These are phyloP conservation scores for Hevea brasiliensis DNA, from an alignment of 345 rosid genomes.

Conservation along the genomic window DNA sequence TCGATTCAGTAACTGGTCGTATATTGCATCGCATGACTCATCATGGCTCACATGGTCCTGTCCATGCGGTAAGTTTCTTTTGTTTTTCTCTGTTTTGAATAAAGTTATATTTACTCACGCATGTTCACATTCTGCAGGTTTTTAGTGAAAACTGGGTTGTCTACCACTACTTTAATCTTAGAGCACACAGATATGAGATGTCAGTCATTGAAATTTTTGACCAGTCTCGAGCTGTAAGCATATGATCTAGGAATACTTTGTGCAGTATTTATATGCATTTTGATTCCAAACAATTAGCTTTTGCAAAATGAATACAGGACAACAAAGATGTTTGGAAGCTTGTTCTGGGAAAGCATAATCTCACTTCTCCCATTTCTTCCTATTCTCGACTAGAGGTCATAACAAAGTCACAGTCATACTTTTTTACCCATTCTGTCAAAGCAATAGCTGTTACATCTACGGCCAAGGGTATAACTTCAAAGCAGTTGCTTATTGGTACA, in stretches of 20 bases:
- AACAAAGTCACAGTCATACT: constrained; percentile 94
- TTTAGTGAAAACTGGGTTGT: constrained; percentile 98
- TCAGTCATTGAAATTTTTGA: constrained; percentile 92
- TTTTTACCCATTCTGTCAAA: constrained; percentile 86
- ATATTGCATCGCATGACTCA: constrained; percentile 89
- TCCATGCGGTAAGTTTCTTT: constrained; percentile 68
- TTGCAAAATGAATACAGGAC: constrained; percentile 56
- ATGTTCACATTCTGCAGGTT: constrained; percentile 54
- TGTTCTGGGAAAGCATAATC: constrained; percentile 93
- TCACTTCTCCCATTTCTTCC: constrained; percentile 73
- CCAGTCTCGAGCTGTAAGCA: constrained; percentile 93
- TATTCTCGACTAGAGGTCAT: constrained; percentile 84
- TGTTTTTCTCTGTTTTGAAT: constrained; percentile 9
- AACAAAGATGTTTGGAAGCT: constrained; percentile 95
- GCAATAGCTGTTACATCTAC: constrained; percentile 85
- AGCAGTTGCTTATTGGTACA: constrained; percentile 98
- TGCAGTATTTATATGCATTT: neutral
- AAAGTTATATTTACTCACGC: constrained; percentile 19
- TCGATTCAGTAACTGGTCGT: constrained; percentile 90
- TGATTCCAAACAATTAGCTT: constrained; percentile 12
- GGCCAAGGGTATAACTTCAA: constrained; percentile 94
- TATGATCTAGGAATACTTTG: neutral
- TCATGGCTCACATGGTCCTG: constrained; percentile 95
- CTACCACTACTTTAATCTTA: constrained; percentile 95
- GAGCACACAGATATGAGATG: constrained; percentile 97